A percentile compares a stretch with the other conserved stretches of the same genome.
These are phyloP conservation scores for Fagopyrum homotropicum DNA, from an alignment of 148 eudicot genomes.

Conservation along the genomic window DNA sequence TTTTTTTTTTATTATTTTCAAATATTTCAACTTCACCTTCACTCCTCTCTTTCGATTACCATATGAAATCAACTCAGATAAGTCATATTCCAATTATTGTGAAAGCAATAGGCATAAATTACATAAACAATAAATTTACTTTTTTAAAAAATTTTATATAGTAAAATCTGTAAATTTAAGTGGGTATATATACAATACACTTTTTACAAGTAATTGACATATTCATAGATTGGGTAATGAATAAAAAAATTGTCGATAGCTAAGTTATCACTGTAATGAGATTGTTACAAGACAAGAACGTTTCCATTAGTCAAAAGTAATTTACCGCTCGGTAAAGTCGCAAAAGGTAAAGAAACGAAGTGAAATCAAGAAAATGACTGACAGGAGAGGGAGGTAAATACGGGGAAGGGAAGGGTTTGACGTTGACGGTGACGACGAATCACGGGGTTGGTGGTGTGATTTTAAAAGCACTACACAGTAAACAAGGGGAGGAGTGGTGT, in stretches of 20 bases:
- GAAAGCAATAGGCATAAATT: no score
- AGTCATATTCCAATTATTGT: neutral
- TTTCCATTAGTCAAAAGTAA: neutral
- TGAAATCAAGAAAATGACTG: neutral
- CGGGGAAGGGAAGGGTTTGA: neutral
- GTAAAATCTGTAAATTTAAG: no score
- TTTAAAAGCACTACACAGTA: neutral
- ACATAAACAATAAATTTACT: no score
- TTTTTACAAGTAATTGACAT: no score
- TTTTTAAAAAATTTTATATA: no score
- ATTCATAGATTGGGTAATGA: no score
- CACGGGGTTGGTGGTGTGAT: constrained; percentile 1
- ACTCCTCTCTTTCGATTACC: neutral
- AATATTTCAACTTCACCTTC: neutral
- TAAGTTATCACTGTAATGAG: no score
- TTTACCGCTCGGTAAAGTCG: neutral
- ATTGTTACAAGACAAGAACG: neutral
- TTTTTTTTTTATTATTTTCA: neutral
- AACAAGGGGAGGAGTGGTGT: neutral
- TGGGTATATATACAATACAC: no score
- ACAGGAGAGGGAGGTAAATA: neutral
- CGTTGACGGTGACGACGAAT: neutral
- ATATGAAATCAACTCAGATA: neutral
- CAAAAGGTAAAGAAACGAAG: neutral
- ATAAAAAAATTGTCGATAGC: no score